A percentile compares a stretch with the other conserved stretches of the same genome.
Evolutionary conservation across 2,329 filamentous ascomycete genomes (phyloP).

Genomic region (Penicillium hordei): DNA sequence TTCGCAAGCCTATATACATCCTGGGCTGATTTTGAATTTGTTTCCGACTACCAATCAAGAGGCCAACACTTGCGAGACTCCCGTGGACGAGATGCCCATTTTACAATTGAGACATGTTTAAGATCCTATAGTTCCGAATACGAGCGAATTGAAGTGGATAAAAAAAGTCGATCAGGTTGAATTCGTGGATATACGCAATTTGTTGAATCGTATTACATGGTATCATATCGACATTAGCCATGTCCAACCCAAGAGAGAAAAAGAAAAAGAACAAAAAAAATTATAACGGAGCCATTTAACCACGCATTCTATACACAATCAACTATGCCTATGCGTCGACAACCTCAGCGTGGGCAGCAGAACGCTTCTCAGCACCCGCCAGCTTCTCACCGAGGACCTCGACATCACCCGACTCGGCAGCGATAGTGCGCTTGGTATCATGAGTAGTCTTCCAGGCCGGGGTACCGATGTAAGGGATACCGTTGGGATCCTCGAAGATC

Average conservation of each 20-base stretch:
- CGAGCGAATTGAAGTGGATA: neutral
- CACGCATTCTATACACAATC: neutral
- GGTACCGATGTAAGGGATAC: conserved; percentile 38
- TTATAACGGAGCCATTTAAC: neutral
- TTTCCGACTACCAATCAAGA: neutral
- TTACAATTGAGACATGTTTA: neutral
- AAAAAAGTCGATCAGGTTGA: neutral
- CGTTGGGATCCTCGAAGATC: conserved; percentile 56
- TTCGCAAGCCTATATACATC: neutral
- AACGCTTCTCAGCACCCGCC: conserved; percentile 13
- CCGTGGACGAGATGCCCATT: neutral
- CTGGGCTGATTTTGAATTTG: neutral
- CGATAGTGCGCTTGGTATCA: conserved; percentile 29
- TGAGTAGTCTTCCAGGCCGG: conserved; percentile 42
- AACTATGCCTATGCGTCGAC: neutral
- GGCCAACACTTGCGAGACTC: neutral
- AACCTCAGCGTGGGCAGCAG: conserved; percentile 14
- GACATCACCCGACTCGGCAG: conserved; percentile 32
- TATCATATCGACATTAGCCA: conserved; percentile 1
- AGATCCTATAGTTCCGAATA: neutral
- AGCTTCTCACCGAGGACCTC: conserved; percentile 32
- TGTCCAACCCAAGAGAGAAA: neutral
- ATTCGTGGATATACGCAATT: neutral
- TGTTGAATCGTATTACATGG: conserved; percentile 9
- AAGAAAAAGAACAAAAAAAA: neutral